phyloP scores from a whole-genome alignment of 257 asterid genomes.

The Nicotiana otophora region DNA sequence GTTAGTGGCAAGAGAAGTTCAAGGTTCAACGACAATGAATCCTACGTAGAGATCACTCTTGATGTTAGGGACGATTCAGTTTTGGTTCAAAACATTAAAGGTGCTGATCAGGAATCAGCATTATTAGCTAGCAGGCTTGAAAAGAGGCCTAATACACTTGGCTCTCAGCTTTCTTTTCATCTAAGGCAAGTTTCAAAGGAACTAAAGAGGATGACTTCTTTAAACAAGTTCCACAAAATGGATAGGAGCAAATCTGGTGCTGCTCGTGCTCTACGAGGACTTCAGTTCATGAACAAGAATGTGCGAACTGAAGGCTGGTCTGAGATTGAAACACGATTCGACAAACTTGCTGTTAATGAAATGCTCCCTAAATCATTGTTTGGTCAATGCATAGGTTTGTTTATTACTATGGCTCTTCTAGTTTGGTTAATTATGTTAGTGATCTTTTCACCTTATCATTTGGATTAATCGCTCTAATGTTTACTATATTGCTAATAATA shows the following conservation, averaged over 20 bases:
- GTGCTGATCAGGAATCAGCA: slow-evolving; percentile 10
- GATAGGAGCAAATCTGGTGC: slow-evolving; percentile 15
- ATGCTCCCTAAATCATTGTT: not conserved
- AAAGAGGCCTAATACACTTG: slow-evolving; percentile 7
- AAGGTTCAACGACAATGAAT: slow-evolving; percentile 2
- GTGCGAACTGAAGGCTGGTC: slow-evolving; percentile 15
- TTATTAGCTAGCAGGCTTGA: slow-evolving; percentile 10
- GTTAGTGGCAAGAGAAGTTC: not conserved
- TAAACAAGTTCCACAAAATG: not conserved
- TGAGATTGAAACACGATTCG: slow-evolving; percentile 8
- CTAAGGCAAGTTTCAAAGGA: slow-evolving; percentile 9
- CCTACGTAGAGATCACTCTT: slow-evolving; percentile 12
- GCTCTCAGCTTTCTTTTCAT: slow-evolving; percentile 10
- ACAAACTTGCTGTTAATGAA: not conserved
- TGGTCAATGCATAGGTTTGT: slow-evolving; percentile 16
- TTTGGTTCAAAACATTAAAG: slow-evolving; percentile 4
- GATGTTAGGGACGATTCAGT: slow-evolving; percentile 11
- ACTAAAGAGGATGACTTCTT: slow-evolving; percentile 9
- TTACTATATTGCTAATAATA: not conserved
- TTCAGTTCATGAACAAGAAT: slow-evolving; percentile 12
- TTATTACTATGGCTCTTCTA: not conserved
- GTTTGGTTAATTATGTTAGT: not conserved
- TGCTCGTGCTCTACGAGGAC: slow-evolving; percentile 12
- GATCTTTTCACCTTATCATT: not conserved
- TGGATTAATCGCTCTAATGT: not conserved